These are phyloP conservation scores for Hanseniaspora nectarophila DNA, from an alignment of 805 yeast genomes.

Conservation along the genomic window DNA sequence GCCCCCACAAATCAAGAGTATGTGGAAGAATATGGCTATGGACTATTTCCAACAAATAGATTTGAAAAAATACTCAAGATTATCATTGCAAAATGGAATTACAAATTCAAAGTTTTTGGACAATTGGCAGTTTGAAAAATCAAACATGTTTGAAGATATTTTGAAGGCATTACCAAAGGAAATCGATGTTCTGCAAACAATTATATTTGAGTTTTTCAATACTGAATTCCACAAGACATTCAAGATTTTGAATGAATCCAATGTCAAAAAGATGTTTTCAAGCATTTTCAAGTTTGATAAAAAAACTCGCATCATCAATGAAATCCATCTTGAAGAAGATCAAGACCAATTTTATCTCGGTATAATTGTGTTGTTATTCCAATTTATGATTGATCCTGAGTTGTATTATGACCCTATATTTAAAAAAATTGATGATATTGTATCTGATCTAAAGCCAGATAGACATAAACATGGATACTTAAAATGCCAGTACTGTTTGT, in stretches of 20 bases:
- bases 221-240: conserved; percentile 1
- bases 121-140: background rate
- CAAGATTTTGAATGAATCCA: background rate
- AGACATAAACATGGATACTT: background rate
- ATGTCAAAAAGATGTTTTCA: background rate
- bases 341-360: conserved; percentile 12
- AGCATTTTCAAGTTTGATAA: conserved; percentile 1
- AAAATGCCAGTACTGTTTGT: background rate
- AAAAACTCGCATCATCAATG: background rate
- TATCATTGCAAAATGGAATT: background rate
- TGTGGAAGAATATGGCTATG: conserved; percentile 6
- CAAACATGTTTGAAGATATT: conserved; percentile 1
- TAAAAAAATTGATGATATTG: background rate
- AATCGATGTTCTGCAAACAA: background rate
- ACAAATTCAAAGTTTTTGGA: background rate
- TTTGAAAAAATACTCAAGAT: conserved; percentile 3
- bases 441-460: background rate
- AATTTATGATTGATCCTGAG: conserved; percentile 8
- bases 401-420: conserved; percentile 1
- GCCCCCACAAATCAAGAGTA: background rate
- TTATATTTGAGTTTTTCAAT: background rate
- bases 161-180: conserved; percentile 1
- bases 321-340: background rate
- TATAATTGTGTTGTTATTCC: background rate
- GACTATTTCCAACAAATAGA: background rate